A percentile compares a stretch with the other conserved stretches of the same genome.
phyloP scores from a whole-genome alignment of 2,329 filamentous ascomycete species.

The Nemania diffusa region DNA sequence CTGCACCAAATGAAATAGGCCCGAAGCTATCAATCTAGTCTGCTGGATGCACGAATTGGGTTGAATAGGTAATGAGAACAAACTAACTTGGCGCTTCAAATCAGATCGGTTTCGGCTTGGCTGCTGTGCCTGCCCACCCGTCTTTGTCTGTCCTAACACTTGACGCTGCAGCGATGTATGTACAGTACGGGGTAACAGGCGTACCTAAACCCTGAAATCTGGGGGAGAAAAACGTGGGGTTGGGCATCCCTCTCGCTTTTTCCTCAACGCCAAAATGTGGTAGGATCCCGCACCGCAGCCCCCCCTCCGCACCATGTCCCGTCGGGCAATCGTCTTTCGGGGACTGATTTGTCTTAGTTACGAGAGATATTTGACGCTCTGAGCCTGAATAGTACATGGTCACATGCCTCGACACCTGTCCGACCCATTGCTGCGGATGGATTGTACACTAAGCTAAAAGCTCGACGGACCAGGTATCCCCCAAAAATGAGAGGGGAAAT shows the following conservation, averaged over 20 bases:
- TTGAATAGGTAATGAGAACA: neutral
- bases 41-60: neutral
- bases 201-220: conserved; percentile 25
- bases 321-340: neutral
- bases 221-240: conserved; percentile 34
- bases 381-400: neutral
- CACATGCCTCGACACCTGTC: conserved; percentile 15
- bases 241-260: conserved; percentile 3
- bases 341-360: conserved; percentile 18
- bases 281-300: conserved; percentile 16
- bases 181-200: conserved; percentile 25
- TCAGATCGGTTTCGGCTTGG: conserved; percentile 8
- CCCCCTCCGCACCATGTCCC: conserved; percentile 21
- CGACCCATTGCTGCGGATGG: conserved; percentile 6
- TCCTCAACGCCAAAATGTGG: conserved; percentile 18
- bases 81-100: neutral
- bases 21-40: neutral
- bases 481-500: conserved; percentile 22
- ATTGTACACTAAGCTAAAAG: conserved; percentile 18
- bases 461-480: conserved; percentile 1
- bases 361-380: neutral
- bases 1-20: neutral
- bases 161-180: conserved; percentile 12
- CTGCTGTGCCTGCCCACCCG: neutral
- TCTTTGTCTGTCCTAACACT: no score